These are phyloP conservation scores for Tolypocladium nubicola DNA, from an alignment of 2,329 filamentous ascomycete genomes.

Conservation along the genomic window DNA sequence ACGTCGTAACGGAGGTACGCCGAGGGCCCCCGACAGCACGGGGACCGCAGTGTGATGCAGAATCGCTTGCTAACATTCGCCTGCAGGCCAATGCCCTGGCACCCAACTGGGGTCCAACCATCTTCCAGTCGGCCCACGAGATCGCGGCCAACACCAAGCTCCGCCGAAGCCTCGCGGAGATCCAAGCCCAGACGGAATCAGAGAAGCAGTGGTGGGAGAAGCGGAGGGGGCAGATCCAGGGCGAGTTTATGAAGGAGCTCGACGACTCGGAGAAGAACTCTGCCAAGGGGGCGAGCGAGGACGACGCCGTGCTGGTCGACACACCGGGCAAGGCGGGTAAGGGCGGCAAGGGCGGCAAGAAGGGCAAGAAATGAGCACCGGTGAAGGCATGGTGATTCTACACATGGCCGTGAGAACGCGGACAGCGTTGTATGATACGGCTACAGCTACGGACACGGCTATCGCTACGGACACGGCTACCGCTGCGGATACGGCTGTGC, in stretches of 20 bases:
- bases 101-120: constrained; percentile 82
- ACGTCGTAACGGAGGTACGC: constrained; percentile 82
- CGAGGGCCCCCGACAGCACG: too few relatives aligned
- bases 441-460: neutral
- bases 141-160: constrained; percentile 78
- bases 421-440: neutral
- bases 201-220: constrained; percentile 94
- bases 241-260: constrained; percentile 77
- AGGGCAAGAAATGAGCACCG: constrained; percentile 35
- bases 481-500: neutral
- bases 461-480: neutral
- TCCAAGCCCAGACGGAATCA: constrained; percentile 57
- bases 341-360: constrained; percentile 33
- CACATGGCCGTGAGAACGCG: neutral
- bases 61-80: neutral
- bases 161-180: constrained; percentile 62
- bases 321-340: constrained; percentile 25
- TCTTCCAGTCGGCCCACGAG: constrained; percentile 97
- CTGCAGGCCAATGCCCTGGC: constrained; percentile 77
- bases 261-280: constrained; percentile 48
- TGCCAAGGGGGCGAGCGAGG: constrained; percentile 23
- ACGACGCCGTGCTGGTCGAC: constrained; percentile 63
- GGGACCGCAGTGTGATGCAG: neutral
- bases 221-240: constrained; percentile 61
- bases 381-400: neutral